A percentile compares a stretch with the other conserved stretches of the same genome.
Evolutionary conservation across 345 rosid genomes (phyloP).

Genomic region (Arabidopsis arenosa): DNA sequence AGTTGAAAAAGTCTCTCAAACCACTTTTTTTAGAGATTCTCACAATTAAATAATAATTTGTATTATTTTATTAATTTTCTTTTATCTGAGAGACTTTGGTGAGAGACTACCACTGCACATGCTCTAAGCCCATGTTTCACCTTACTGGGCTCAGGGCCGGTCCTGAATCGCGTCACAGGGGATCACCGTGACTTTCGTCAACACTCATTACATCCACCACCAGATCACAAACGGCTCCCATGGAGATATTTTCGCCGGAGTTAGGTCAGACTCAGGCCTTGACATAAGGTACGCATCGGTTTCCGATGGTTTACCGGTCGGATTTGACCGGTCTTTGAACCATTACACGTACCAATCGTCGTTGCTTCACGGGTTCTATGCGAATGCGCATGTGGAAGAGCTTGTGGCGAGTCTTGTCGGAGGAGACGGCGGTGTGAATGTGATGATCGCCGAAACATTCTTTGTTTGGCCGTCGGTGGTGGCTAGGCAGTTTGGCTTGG

Average conservation of each 20-base stretch:
- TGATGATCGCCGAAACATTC: conserved; percentile 74
- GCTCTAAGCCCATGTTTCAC: no score
- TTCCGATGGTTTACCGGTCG: conserved; percentile 75
- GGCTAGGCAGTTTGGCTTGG: conserved; percentile 62
- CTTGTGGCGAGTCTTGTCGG: conserved; percentile 49
- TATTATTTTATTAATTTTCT: no score
- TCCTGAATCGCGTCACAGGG: no score
- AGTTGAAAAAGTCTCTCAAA: no score
- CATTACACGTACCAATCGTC: conserved; percentile 69
- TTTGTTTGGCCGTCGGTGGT: conserved; percentile 74
- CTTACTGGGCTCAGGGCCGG: no score
- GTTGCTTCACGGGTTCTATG: conserved; percentile 57
- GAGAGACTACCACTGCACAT: no score
- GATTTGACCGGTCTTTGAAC: conserved; percentile 72
- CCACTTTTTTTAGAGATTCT: no score
- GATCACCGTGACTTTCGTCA: conserved; percentile 75
- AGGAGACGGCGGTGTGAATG: conserved; percentile 45
- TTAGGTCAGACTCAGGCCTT: conserved; percentile 58
- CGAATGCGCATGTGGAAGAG: conserved; percentile 75
- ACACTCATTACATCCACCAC: conserved; percentile 67
- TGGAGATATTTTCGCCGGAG: conserved; percentile 55
- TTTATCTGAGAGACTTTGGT: no score
- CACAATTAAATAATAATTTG: no score
- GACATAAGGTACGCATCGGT: conserved; percentile 74
- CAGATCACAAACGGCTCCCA: conserved; percentile 46